Evolutionary conservation across 2,329 filamentous ascomycete genomes (phyloP), one percentile per base, ranked within the genome.

Genomic region (Stenocarpella maydis): DNA sequence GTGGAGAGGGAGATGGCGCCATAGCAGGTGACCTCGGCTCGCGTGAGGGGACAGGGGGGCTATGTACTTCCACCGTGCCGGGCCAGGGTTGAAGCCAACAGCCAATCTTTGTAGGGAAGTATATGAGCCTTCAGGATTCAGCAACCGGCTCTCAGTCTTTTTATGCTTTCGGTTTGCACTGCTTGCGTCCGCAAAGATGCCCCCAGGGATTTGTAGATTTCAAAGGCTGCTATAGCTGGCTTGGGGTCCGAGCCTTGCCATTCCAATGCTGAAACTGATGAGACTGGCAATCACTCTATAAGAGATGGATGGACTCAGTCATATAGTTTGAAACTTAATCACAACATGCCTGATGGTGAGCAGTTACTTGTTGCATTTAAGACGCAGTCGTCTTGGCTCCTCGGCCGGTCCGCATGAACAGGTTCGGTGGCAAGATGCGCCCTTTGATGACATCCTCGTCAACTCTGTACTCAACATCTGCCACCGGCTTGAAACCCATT

Each of bases 381-480:
- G 21, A 14, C 2, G 12, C 19, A 47, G 2, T 4, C 14, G n/a
- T 63, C n/a, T 63, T 37, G 19, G 43, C 43, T 24, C 19, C 58
- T 61, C 19, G 28, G 6, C 76, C 74, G 6, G 81, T 85, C 2
- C 84, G 78, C 78, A 86, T 81, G 47, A 87, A 86, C 0, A 86
- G 49, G 71, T 86, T 86, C 0, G 82, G 77, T 21, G 84, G 84
- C 52, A 75, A 70, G 0, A 75, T 70, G 26, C 79, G 75, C 1
- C 26, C 65, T 5, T 73, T 74, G 54, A 72, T 69, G 41, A 85
- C 85, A 73, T 84, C 80, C 3, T 78, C 78, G 63, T 85, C 84
- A 24, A 84, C 76, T 3, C 76, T 69, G 65, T 83, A 86, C 34
- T 77, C 78, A 12, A 85, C 77, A 67, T 86, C 84, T 0, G 65